Percentiles rank a stretch among this genome's conserved stretches.
Conservation (phyloP, 805 yeast genomes). For the Yarrowia bubula region DNA sequence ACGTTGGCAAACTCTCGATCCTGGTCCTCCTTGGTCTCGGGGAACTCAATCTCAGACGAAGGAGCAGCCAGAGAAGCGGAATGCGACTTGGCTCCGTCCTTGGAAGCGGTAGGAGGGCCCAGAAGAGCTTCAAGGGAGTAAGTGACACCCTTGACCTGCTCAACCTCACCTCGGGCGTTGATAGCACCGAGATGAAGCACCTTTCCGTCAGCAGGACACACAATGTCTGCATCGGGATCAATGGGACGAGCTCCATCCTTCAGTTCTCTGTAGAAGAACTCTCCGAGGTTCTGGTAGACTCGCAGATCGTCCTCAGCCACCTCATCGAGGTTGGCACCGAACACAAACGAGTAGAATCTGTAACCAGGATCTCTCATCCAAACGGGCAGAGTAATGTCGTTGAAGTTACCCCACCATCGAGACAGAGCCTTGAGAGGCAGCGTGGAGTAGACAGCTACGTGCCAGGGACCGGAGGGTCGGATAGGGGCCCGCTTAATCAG, state of each 20-base stretch:
- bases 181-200: slow-evolving; percentile 81
- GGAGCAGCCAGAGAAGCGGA: slow-evolving; percentile 30
- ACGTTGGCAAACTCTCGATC: slow-evolving; percentile 74
- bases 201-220: slow-evolving; percentile 92
- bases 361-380: slow-evolving; percentile 86
- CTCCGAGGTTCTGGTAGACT: slow-evolving; percentile 76
- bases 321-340: slow-evolving; percentile 88
- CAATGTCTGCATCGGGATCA: slow-evolving; percentile 59
- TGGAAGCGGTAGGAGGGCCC: slow-evolving; percentile 46
- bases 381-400: slow-evolving; percentile 75
- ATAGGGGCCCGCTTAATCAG: slow-evolving; percentile 22
- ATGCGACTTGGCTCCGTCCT: background rate
- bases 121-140: slow-evolving; percentile 84
- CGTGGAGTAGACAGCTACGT: slow-evolving; percentile 81
- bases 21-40: slow-evolving; percentile 45
- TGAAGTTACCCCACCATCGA: slow-evolving; percentile 91
- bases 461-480: slow-evolving; percentile 62
- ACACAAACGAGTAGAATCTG: slow-evolving; percentile 68
- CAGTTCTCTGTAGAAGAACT: slow-evolving; percentile 83
- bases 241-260: slow-evolving; percentile 78
- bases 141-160: slow-evolving; percentile 95
- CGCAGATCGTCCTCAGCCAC: slow-evolving; percentile 78
- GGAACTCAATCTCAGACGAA: slow-evolving; percentile 29
- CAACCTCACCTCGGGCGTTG: slow-evolving; percentile 69
- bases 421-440: slow-evolving; percentile 89